Percentiles rank a stretch among this genome's conserved stretches.
phyloP scores from a whole-genome alignment of 2,329 filamentous ascomycete genomes.

The Chaetomiaceae sp. region DNA sequence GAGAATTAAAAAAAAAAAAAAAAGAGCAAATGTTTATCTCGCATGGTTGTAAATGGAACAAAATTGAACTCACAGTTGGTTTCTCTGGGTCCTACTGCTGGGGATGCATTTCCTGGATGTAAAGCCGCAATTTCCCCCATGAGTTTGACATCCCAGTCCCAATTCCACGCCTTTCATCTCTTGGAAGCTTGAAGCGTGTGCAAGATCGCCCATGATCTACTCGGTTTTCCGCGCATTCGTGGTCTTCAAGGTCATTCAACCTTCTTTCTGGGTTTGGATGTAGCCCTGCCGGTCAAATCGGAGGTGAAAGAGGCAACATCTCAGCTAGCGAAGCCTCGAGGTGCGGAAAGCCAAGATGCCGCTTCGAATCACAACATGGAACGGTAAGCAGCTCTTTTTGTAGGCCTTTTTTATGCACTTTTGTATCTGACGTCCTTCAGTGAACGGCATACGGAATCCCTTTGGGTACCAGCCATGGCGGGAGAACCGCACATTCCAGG shows the following conservation, averaged over 20 bases:
- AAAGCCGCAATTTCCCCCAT: conserved; percentile 2
- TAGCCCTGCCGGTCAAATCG: not conserved
- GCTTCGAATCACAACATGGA: conserved; percentile 81
- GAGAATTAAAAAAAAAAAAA: no score
- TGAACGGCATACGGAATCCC: conserved; percentile 80
- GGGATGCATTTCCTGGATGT: not conserved
- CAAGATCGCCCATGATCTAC: not conserved
- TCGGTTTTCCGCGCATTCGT: not conserved
- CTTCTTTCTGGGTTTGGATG: not conserved
- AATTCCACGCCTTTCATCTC: no score
- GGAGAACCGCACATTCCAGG: conserved; percentile 64
- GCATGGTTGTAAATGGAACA: not conserved
- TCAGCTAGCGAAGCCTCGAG: not conserved
- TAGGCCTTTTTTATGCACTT: not conserved
- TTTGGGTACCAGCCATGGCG: conserved; percentile 84
- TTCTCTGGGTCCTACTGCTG: not conserved
- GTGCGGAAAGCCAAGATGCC: conserved; percentile 48
- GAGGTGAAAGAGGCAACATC: not conserved
- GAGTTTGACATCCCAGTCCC: not conserved
- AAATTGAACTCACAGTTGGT: not conserved
- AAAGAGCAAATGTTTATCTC: no score
- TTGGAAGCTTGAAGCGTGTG: not conserved
- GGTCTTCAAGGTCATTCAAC: not conserved
- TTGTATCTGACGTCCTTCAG: conserved; percentile 38
- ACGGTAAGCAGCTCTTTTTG: conserved; percentile 51